Percentiles rank a stretch among this genome's conserved stretches.
These are phyloP conservation scores for Puccinellia tenuiflora DNA, from an alignment of 176 grass and related monocot genomes.

Conservation along the genomic window DNA sequence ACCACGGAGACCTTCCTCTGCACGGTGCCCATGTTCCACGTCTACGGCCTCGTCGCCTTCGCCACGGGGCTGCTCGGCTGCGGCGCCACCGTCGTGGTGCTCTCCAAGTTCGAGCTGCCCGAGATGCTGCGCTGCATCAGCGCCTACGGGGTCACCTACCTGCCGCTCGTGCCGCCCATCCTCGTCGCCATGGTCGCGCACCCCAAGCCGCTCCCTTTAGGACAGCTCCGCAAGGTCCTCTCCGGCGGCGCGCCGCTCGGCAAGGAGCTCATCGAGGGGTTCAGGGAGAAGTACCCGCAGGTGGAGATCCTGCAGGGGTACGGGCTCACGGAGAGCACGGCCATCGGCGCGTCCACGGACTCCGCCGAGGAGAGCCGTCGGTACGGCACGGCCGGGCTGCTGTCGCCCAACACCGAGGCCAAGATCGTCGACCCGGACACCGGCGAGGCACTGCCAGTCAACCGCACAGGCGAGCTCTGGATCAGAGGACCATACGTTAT, in stretches of 20 bases:
- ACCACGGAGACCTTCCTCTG: slow-evolving; percentile 73
- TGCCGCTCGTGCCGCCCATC: slow-evolving; percentile 88
- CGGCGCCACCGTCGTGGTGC: slow-evolving; percentile 79
- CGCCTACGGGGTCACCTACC: slow-evolving; percentile 70
- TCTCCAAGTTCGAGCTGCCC: slow-evolving; percentile 81
- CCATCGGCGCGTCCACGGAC: slow-evolving; percentile 90
- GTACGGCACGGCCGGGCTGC: slow-evolving; percentile 84
- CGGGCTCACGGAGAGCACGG: slow-evolving; percentile 89
- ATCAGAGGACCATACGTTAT: slow-evolving; percentile 81
- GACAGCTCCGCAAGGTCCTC: slow-evolving; percentile 48
- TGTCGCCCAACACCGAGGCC: slow-evolving; percentile 81
- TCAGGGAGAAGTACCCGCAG: slow-evolving; percentile 76
- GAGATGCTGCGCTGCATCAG: slow-evolving; percentile 79
- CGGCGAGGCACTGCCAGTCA: slow-evolving; percentile 47
- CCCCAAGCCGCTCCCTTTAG: slow-evolving; percentile 46
- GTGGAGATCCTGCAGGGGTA: slow-evolving; percentile 93
- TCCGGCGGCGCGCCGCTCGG: slow-evolving; percentile 84
- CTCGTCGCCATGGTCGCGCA: slow-evolving; percentile 77
- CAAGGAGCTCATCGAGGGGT: slow-evolving; percentile 82
- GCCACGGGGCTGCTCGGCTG: slow-evolving; percentile 86
- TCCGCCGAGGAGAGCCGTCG: slow-evolving; percentile 80
- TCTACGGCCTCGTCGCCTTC: slow-evolving; percentile 89
- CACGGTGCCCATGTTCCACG: slow-evolving; percentile 96
- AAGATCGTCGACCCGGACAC: slow-evolving; percentile 81
- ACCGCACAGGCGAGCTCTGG: slow-evolving; percentile 91